Evolutionary conservation across 495 filamentous ascomycete genomes (phyloP).

Genomic region (Annulohypoxylon maeteangense): DNA sequence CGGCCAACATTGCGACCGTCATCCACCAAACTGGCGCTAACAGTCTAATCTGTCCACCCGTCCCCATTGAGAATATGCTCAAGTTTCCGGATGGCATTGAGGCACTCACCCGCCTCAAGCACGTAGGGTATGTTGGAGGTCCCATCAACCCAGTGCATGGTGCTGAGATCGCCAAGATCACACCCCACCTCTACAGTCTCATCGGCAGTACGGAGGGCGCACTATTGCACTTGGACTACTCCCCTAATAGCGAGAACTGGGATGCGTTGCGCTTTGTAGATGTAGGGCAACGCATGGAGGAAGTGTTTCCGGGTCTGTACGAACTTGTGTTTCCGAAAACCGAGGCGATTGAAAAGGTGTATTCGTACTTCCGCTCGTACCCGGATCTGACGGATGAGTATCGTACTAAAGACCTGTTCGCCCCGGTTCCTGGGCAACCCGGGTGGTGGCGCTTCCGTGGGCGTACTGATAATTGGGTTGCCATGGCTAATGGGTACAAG

Average conservation of each 20-base stretch:
- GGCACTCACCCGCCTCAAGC: slow-evolving; percentile 34
- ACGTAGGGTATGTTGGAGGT: slow-evolving; percentile 43
- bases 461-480: slow-evolving; percentile 65
- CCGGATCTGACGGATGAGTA: slow-evolving; percentile 57
- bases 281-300: slow-evolving; percentile 46
- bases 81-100: slow-evolving; percentile 33
- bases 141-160: slow-evolving; percentile 44
- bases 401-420: slow-evolving; percentile 63
- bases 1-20: slow-evolving; percentile 40
- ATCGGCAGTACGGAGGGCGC: slow-evolving; percentile 46
- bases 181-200: slow-evolving; percentile 41
- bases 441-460: slow-evolving; percentile 59
- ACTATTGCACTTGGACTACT: slow-evolving; percentile 38
- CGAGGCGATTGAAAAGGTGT: slow-evolving; percentile 29
- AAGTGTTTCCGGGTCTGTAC: slow-evolving; percentile 42
- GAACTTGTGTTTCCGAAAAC: slow-evolving; percentile 44
- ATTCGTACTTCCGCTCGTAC: slow-evolving; percentile 54
- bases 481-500: slow-evolving; percentile 67
- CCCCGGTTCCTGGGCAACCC: slow-evolving; percentile 56
- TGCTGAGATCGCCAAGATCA: slow-evolving; percentile 34
- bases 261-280: slow-evolving; percentile 43
- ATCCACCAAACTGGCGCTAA: slow-evolving; percentile 37
- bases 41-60: slow-evolving; percentile 37
- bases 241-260: slow-evolving; percentile 37
- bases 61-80: slow-evolving; percentile 44